Conservation (phyloP, 2,329 filamentous ascomycete genomes). For the Myriosclerotinia curreyana region DNA sequence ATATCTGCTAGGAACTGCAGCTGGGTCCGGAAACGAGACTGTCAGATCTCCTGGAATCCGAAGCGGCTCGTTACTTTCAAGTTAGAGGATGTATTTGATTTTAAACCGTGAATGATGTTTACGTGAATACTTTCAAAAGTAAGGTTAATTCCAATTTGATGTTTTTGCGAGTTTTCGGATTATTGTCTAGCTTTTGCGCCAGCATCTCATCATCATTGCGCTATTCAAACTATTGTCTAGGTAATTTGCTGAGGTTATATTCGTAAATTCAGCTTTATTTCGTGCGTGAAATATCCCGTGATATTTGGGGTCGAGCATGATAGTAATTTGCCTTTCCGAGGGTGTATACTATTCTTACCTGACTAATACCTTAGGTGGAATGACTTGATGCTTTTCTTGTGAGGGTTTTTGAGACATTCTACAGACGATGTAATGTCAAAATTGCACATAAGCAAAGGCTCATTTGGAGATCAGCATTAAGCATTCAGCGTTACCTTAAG, state of each 20-base stretch:
- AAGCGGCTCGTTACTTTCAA: not conserved
- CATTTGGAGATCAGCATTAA: not conserved
- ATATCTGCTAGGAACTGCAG: not conserved
- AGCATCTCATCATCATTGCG: not conserved
- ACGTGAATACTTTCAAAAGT: not conserved
- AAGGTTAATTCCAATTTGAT: not conserved
- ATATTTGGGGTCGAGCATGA: conserved; percentile 7
- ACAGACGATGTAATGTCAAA: conserved; percentile 13
- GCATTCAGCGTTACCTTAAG: not conserved
- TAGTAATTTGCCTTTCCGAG: conserved; percentile 5
- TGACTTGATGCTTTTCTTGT: conserved; percentile 16
- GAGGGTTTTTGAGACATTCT: conserved; percentile 20
- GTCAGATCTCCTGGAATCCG: not conserved
- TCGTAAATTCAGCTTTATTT: not conserved
- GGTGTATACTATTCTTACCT: conserved; percentile 12
- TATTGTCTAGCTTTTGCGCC: not conserved
- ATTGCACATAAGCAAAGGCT: conserved; percentile 11
- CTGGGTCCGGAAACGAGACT: not conserved
- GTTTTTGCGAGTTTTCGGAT: not conserved
- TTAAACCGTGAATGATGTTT: not conserved
- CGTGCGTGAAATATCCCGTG: conserved; percentile 3
- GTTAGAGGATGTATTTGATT: not conserved
- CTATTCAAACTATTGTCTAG: conserved; percentile 7
- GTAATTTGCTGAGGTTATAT: conserved; percentile 9
- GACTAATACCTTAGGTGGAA: conserved; percentile 12